Conservation (phyloP, 345 rosid genomes). For the Citrus mangshanensis region DNA sequence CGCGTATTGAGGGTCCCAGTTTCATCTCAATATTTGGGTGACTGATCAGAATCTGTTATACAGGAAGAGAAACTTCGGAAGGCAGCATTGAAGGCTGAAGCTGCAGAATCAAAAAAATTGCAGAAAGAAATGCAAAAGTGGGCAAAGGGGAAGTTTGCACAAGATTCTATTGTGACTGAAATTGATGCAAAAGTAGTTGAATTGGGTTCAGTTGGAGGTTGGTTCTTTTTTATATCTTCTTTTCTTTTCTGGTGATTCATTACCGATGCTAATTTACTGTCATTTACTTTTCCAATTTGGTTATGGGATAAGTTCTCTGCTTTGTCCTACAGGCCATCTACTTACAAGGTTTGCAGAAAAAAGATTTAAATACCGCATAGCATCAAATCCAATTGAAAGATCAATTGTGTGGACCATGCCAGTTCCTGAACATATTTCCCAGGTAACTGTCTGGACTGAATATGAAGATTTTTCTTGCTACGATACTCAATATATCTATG, state of each 20-base stretch:
- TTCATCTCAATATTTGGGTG: constrained; percentile 4
- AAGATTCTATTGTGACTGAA: constrained; percentile 77
- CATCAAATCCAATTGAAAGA: constrained; percentile 74
- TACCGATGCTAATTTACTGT: constrained; percentile 11
- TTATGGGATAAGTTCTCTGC: constrained; percentile 23
- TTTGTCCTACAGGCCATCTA: constrained; percentile 60
- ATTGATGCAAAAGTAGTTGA: constrained; percentile 84
- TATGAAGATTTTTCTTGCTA: background rate
- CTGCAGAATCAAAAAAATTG: constrained; percentile 65
- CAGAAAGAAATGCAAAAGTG: constrained; percentile 82
- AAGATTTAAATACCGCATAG: constrained; percentile 63
- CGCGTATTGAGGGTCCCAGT: background rate
- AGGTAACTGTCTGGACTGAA: constrained; percentile 41
- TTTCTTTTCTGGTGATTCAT: background rate
- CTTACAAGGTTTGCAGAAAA: constrained; percentile 84
- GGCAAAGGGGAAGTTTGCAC: constrained; percentile 87
- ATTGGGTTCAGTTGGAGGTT: constrained; percentile 78
- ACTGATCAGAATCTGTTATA: constrained; percentile 24
- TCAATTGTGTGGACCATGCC: constrained; percentile 85
- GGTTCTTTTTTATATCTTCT: constrained; percentile 14
- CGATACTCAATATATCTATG: background rate
- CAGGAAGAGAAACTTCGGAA: constrained; percentile 82
- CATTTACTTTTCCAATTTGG: constrained; percentile 1
- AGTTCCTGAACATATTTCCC: constrained; percentile 66
- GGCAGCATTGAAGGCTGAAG: constrained; percentile 80